phyloP scores from a whole-genome alignment of 164 flowering plant genomes.

The Dillenia suffruticosa region DNA sequence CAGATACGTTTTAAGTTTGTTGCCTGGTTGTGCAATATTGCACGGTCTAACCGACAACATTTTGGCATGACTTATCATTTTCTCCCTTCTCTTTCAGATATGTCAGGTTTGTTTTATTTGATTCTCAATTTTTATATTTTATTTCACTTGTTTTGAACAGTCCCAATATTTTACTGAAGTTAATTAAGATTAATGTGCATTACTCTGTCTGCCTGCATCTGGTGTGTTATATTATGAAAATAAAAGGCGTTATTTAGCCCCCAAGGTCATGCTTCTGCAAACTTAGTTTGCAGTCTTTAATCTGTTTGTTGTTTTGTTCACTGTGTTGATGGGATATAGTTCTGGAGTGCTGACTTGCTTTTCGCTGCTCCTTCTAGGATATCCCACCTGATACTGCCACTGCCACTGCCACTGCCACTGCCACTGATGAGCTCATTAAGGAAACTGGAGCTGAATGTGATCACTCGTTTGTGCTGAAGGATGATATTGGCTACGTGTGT shows the following conservation, averaged over 20 bases:
- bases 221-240: background rate
- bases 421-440: conserved; percentile 8
- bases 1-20: no score
- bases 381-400: no score
- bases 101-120: no score
- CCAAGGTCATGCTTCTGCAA: background rate
- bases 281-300: background rate
- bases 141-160: no score
- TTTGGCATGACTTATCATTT: no score
- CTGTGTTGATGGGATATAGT: background rate
- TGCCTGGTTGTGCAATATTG: no score
- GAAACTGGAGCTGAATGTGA: conserved; percentile 20
- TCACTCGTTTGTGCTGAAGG: conserved; percentile 32
- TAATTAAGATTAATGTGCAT: no score
- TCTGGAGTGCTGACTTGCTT: background rate
- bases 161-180: no score
- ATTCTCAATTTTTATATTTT: no score
- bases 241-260: no score
- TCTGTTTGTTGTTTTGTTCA: background rate
- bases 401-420: background rate
- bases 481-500: conserved; percentile 42
- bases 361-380: conserved; percentile 17
- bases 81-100: no score
- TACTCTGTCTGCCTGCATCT: background rate
- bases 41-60: no score